These are phyloP conservation scores for Polygonum maritimum DNA, from an alignment of 148 eudicot genomes.

Conservation along the genomic window DNA sequence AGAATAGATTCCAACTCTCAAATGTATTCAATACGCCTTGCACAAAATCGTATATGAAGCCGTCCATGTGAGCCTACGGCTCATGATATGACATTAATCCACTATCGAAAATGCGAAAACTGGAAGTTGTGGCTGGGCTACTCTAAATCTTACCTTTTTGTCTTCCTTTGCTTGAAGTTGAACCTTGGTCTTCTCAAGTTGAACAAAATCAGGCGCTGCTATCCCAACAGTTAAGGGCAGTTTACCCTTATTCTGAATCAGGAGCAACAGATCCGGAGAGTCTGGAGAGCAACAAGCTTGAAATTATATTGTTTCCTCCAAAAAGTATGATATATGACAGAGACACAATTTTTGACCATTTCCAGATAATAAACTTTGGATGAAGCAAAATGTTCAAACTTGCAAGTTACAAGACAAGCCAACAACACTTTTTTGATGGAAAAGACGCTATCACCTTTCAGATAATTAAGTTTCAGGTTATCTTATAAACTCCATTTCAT, in stretches of 20 bases:
- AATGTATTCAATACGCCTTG: not conserved
- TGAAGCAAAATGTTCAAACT: not conserved
- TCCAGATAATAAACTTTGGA: not conserved
- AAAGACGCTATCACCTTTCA: not conserved
- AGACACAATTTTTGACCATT: not conserved
- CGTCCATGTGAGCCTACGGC: not conserved
- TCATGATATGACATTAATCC: not conserved
- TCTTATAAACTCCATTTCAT: not conserved
- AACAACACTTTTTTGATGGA: not conserved
- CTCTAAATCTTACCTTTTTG: constrained; percentile 36
- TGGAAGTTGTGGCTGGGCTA: not conserved
- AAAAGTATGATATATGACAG: not conserved
- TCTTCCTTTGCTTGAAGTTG: constrained; percentile 50
- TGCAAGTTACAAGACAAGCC: not conserved
- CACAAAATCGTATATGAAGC: not conserved
- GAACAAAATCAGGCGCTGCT: constrained; percentile 60
- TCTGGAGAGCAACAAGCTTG: constrained; percentile 35
- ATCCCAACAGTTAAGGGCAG: constrained; percentile 35
- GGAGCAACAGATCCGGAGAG: constrained; percentile 71
- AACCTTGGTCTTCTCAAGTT: constrained; percentile 44
- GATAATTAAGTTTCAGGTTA: not conserved
- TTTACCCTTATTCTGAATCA: constrained; percentile 69
- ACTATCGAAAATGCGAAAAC: not conserved
- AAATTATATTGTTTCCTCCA: not conserved
- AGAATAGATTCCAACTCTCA: not conserved